Percentiles rank a stretch among this genome's conserved stretches.
Conservation (phyloP, 2,329 filamentous ascomycete species). For the Lecanicillium sp. region DNA sequence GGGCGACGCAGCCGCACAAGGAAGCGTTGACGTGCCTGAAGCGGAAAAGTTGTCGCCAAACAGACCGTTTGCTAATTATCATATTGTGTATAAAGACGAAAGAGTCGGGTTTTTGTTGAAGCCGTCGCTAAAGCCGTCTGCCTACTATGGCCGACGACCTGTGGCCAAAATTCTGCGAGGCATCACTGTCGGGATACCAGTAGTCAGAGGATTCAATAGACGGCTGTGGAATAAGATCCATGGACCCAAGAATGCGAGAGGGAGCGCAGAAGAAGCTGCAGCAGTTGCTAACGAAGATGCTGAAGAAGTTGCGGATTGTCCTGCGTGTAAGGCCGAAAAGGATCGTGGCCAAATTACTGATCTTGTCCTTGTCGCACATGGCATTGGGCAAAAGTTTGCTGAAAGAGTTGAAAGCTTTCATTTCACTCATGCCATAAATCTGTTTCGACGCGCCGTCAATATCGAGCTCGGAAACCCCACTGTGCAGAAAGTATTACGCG, state of each 20-base stretch:
- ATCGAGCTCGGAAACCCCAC: constrained; percentile 67
- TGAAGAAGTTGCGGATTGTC: constrained; percentile 28
- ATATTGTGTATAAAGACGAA: constrained; percentile 79
- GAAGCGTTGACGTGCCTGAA: constrained; percentile 29
- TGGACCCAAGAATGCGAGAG: constrained; percentile 29
- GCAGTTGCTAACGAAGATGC: constrained; percentile 18
- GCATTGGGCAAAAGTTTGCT: constrained; percentile 93
- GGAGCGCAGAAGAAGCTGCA: constrained; percentile 17
- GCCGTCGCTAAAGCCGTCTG: constrained; percentile 74
- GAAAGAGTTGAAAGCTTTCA: constrained; percentile 94
- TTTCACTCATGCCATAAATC: constrained; percentile 93
- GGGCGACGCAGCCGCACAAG: constrained; percentile 50
- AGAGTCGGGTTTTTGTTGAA: constrained; percentile 77
- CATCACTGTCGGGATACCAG: constrained; percentile 70
- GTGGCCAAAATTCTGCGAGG: constrained; percentile 80
- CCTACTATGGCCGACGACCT: constrained; percentile 74
- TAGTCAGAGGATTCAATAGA: constrained; percentile 84
- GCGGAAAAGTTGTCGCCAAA: constrained; percentile 29
- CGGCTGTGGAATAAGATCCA: constrained; percentile 68
- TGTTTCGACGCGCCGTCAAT: constrained; percentile 78
- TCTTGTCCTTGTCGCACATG: constrained; percentile 83
- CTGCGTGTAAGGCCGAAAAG: constrained; percentile 56
- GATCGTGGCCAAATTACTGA: constrained; percentile 69
- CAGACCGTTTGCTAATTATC: constrained; percentile 62
- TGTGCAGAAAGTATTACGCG: constrained; percentile 67